A percentile compares a stretch with the other conserved stretches of the same genome.
phyloP scores from a whole-genome alignment of 2,329 filamentous ascomycete species.

The Xylogone sp. region DNA sequence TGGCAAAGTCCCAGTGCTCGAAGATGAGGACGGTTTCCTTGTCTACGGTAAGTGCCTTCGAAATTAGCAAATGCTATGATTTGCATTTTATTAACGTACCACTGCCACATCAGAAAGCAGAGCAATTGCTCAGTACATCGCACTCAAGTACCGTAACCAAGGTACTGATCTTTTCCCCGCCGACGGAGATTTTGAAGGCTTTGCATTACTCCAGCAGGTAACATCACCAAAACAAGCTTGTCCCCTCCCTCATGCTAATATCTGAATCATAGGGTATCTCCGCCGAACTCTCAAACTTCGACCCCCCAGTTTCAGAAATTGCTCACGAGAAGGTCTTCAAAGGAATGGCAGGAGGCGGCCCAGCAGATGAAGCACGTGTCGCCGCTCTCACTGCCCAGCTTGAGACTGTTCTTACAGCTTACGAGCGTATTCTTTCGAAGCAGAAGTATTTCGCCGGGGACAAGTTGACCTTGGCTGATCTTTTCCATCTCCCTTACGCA shows the following conservation, averaged over 20 bases:
- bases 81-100: no score
- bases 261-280: conserved; percentile 15
- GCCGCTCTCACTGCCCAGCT: conserved; percentile 7
- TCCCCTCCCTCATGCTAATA: not conserved
- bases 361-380: conserved; percentile 8
- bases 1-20: conserved; percentile 31
- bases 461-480: conserved; percentile 22
- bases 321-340: conserved; percentile 19
- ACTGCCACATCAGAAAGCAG: conserved; percentile 24
- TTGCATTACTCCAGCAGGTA: conserved; percentile 21
- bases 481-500: conserved; percentile 23
- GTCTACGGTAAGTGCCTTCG: conserved; percentile 14
- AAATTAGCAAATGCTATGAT: no score
- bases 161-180: conserved; percentile 21
- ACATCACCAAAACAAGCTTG: conserved; percentile 7
- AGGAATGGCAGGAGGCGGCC: not conserved
- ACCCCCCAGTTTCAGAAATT: conserved; percentile 9
- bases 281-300: conserved; percentile 23
- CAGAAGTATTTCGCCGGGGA: conserved; percentile 24
- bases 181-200: conserved; percentile 18
- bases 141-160: conserved; percentile 26
- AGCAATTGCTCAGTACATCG: conserved; percentile 28
- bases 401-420: conserved; percentile 16
- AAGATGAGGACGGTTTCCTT: conserved; percentile 29
- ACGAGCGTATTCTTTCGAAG: conserved; percentile 21